Conservation (phyloP, 768 basidiomycete species). For the Boletellus emodensis region DNA sequence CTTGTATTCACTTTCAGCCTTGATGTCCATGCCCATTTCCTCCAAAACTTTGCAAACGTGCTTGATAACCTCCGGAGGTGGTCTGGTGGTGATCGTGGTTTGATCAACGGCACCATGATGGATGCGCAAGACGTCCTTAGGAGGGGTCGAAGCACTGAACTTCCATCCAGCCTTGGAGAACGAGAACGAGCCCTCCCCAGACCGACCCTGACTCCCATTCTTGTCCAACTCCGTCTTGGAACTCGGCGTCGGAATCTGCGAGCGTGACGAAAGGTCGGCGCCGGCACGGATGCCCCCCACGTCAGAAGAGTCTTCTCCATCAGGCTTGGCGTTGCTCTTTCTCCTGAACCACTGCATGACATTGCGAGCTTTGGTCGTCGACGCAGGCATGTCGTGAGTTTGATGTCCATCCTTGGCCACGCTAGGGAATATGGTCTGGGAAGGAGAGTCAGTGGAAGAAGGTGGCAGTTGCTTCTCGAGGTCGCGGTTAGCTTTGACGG, state of each 20-base stretch:
- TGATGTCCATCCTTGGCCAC: conserved; percentile 26
- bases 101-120: conserved; percentile 94
- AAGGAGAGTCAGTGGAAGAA: conserved; percentile 30
- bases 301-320: conserved; percentile 20
- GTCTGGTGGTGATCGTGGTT: conserved; percentile 77
- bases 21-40: conserved; percentile 88
- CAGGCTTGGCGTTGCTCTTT: conserved; percentile 49
- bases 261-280: conserved; percentile 25
- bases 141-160: conserved; percentile 28
- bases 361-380: conserved; percentile 85
- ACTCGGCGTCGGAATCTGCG: conserved; percentile 28
- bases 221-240: conserved; percentile 22
- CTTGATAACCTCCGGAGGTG: conserved; percentile 84
- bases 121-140: conserved; percentile 60
- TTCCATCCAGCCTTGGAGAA: conserved; percentile 38
- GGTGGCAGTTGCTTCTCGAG: conserved; percentile 33
- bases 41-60: conserved; percentile 77
- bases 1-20: conserved; percentile 87
- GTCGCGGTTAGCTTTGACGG: conserved; percentile 43
- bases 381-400: conserved; percentile 51
- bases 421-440: conserved; percentile 25
- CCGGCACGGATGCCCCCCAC: conserved; percentile 14
- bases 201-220: conserved; percentile 19
- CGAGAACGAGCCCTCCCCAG: conserved; percentile 32
- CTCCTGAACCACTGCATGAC: conserved; percentile 99